A percentile compares a stretch with the other conserved stretches of the same genome.
Conservation (phyloP, 1,284 basidiomycete genomes). For the Phlebopus sp. region DNA sequence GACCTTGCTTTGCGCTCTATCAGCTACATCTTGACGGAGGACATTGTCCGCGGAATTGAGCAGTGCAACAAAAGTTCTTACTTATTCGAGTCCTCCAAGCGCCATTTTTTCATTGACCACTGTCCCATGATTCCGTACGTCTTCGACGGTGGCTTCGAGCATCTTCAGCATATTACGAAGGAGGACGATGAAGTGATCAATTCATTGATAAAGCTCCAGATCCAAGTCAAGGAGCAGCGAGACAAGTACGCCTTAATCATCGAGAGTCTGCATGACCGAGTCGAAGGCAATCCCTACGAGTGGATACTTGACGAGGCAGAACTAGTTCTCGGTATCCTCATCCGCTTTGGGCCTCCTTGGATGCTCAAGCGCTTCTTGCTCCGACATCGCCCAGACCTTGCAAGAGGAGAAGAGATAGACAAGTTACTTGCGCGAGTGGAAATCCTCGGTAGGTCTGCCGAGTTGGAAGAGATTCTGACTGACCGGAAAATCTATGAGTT, state of each 20-base stretch:
- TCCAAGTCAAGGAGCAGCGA: slow-evolving; percentile 21
- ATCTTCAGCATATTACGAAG: slow-evolving; percentile 24
- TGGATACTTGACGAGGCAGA: slow-evolving; percentile 29
- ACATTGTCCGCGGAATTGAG: slow-evolving; percentile 24
- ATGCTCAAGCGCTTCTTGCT: slow-evolving; percentile 28
- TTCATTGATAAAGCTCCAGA: slow-evolving; percentile 19
- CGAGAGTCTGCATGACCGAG: slow-evolving; percentile 26
- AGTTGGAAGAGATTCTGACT: slow-evolving; percentile 21
- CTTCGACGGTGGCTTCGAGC: slow-evolving; percentile 28
- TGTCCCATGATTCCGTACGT: slow-evolving; percentile 32
- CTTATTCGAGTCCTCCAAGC: slow-evolving; percentile 30
- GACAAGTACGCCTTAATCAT: slow-evolving; percentile 22
- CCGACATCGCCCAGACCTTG: slow-evolving; percentile 21
- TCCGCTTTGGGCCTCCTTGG: slow-evolving; percentile 26
- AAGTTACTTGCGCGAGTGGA: slow-evolving; percentile 19
- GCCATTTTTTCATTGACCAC: slow-evolving; percentile 21
- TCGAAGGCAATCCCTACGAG: slow-evolving; percentile 20
- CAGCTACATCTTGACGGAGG: slow-evolving; percentile 27
- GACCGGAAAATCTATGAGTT: slow-evolving; percentile 12
- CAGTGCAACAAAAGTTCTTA: slow-evolving; percentile 22
- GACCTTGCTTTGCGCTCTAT: slow-evolving; percentile 31
- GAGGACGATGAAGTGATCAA: slow-evolving; percentile 29
- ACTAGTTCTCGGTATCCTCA: slow-evolving; percentile 22
- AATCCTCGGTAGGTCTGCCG: slow-evolving; percentile 22
- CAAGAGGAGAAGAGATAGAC: slow-evolving; percentile 13